Conservation (phyloP, 371 early-diverging fungal genomes). For the Syncephalastrum contaminatum region DNA sequence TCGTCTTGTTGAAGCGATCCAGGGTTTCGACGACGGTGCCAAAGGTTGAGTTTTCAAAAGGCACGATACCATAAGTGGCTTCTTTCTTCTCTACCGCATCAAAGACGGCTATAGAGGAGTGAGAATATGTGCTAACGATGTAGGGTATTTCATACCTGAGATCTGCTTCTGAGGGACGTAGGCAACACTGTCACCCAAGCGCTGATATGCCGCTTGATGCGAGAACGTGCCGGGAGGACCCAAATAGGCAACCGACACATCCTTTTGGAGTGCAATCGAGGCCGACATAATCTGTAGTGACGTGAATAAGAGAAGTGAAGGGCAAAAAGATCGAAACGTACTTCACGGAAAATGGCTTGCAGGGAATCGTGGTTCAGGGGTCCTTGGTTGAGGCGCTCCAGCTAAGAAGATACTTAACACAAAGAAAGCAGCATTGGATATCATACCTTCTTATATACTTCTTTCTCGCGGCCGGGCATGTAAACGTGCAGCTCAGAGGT, state of each 20-base stretch:
- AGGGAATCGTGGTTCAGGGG: conserved; percentile 77
- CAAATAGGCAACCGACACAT: conserved; percentile 82
- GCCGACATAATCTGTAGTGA: conserved; percentile 78
- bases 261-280: conserved; percentile 81
- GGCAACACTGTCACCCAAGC: conserved; percentile 79
- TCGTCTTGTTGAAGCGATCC: conserved; percentile 69
- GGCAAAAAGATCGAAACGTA: conserved; percentile 8
- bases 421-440: not conserved
- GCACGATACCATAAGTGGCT: conserved; percentile 88
- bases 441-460: conserved; percentile 62
- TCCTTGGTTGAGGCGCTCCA: conserved; percentile 72
- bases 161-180: conserved; percentile 73
- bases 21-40: conserved; percentile 86
- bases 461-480: conserved; percentile 66
- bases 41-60: conserved; percentile 92
- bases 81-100: conserved; percentile 76
- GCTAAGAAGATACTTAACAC: conserved; percentile 13
- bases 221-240: conserved; percentile 94
- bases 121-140: not conserved
- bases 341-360: conserved; percentile 84
- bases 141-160: conserved; percentile 26
- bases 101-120: conserved; percentile 62
- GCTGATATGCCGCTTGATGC: conserved; percentile 83
- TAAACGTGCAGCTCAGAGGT: conserved; percentile 55
- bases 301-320: not conserved